phyloP scores from a whole-genome alignment of 179 eudicot genomes.

The Actinidia chinensis region DNA sequence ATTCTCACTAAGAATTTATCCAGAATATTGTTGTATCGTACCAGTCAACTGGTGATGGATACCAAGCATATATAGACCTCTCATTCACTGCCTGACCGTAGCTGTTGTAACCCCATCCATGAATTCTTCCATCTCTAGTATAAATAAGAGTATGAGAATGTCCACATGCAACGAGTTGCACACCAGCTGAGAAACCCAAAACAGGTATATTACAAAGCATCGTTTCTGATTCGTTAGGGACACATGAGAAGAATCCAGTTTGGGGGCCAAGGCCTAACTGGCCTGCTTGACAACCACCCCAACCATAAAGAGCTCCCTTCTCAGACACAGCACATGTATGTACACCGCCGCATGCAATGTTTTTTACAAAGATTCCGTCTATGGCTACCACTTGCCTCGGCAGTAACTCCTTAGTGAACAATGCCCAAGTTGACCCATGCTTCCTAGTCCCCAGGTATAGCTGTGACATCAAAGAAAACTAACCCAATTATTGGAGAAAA shows the following conservation, averaged over 20 bases:
- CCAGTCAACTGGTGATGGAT: constrained; percentile 99
- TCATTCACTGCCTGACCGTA: constrained; percentile 97
- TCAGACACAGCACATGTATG: constrained; percentile 87
- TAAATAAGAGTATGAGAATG: constrained; percentile 93
- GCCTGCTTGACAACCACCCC: constrained; percentile 98
- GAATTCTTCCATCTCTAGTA: constrained; percentile 84
- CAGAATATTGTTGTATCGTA: constrained; percentile 31
- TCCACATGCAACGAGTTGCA: constrained; percentile 85
- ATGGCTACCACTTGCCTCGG: constrained; percentile 91
- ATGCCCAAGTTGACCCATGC: constrained; percentile 96
- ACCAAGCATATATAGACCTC: constrained; percentile 93
- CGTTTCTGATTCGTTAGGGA: constrained; percentile 53
- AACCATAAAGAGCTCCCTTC: constrained; percentile 91
- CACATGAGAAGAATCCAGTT: constrained; percentile 61
- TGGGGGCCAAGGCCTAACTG: constrained; percentile 94
- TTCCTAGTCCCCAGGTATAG: constrained; percentile 97
- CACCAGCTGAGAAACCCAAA: constrained; percentile 70
- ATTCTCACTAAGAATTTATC: neutral
- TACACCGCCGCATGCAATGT: constrained; percentile 85
- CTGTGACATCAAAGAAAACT: constrained; percentile 42
- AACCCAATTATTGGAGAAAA: neutral
- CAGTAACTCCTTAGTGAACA: constrained; percentile 86
- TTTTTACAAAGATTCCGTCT: constrained; percentile 57
- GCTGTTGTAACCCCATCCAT: constrained; percentile 96
- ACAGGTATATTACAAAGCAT: constrained; percentile 82